Base-by-base conservation (phyloP, 306 rosid genomes). In the Prunus armeniaca region DNA sequence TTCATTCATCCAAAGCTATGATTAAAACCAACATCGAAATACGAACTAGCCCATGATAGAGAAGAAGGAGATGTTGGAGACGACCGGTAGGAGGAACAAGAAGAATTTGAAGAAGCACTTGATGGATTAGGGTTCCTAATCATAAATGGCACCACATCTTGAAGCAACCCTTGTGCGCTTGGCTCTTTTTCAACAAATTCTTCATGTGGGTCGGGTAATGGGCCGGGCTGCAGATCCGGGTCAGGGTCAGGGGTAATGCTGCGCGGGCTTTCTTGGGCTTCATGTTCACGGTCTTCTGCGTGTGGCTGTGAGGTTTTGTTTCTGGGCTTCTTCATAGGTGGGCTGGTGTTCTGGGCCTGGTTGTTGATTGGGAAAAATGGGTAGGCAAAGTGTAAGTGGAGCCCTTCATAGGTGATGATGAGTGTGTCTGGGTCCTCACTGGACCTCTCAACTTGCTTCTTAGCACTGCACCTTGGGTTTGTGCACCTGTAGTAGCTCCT, bases 401-500 rank as follows among this genome's bases (percentile, higher is more conserved):
- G 97, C 8, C 97, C 98, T 81, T 94, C 97, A 71, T 94, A 94
- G 19, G 95, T 91, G 77, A 94, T 91, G 80, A 90, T 82, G 34
- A 87, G 86, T 61, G 93, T 89, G 67, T 94, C 95, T 30, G 89
- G 87, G 65, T 94, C 98, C 56, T 87, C 96, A 32, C 66, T 76
- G 47, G 96, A 91, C 88, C 91, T 90, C 76, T 94, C 98, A 11
- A 94, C 96, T 57, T 94, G 98, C 83, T 90, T 94, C 91, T 91
- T 94, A 24, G 98, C 98, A 78, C 84, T 82, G 76, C 97, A 94
- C 75, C 93, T 89, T 78, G 98, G 95, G 73, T 92, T 94, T 56
- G 96, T 89, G 81, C 97, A 94, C 79, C 88, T 92, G 57, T 94
- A 91, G 68, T 94, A 94, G 80, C 98, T 94, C 89, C 97, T 91